A percentile compares a stretch with the other conserved stretches of the same genome.
phyloP scores from a whole-genome alignment of 2,329 filamentous ascomycete genomes.

The Grosmannia clavigera region DNA sequence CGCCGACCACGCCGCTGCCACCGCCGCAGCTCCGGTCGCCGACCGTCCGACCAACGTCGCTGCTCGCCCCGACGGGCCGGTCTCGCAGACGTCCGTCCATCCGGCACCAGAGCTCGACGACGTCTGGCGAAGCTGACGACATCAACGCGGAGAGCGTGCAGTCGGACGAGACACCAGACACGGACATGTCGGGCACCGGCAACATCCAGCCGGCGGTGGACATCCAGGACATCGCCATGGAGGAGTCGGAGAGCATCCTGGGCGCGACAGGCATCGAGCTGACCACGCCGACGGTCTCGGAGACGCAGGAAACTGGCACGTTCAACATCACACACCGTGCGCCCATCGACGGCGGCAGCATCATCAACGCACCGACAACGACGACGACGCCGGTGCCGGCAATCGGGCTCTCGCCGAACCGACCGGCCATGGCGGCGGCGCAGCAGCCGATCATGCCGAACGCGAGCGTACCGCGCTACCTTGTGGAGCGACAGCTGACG shows the following conservation, averaged over 20 bases:
- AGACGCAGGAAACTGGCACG: constrained; percentile 74
- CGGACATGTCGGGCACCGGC: constrained; percentile 66
- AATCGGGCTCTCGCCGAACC: constrained; percentile 62
- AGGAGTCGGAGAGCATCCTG: constrained; percentile 68
- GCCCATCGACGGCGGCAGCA: constrained; percentile 74
- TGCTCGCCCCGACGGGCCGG: constrained; percentile 38
- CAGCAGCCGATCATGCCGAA: constrained; percentile 61
- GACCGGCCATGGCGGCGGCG: constrained; percentile 56
- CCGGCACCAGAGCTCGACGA: constrained; percentile 70
- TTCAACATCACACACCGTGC: constrained; percentile 90
- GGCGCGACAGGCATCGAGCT: constrained; percentile 63
- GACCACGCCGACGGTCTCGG: constrained; percentile 66
- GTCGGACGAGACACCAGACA: constrained; percentile 64
- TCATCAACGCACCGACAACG: constrained; percentile 49
- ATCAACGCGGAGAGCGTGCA: constrained; percentile 70
- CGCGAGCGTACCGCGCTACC: constrained; percentile 64
- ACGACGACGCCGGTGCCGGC: constrained; percentile 35
- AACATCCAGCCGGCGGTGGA: constrained; percentile 74
- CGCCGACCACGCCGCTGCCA: constrained; percentile 72
- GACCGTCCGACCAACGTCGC: constrained; percentile 39
- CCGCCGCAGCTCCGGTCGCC: constrained; percentile 49
- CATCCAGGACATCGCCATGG: constrained; percentile 71
- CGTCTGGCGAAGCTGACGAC: constrained; percentile 67
- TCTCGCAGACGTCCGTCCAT: constrained; percentile 69
- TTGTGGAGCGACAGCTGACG: constrained; percentile 59